Conservation (phyloP, 768 basidiomycete genomes). For the Tulasnella sp. region DNA sequence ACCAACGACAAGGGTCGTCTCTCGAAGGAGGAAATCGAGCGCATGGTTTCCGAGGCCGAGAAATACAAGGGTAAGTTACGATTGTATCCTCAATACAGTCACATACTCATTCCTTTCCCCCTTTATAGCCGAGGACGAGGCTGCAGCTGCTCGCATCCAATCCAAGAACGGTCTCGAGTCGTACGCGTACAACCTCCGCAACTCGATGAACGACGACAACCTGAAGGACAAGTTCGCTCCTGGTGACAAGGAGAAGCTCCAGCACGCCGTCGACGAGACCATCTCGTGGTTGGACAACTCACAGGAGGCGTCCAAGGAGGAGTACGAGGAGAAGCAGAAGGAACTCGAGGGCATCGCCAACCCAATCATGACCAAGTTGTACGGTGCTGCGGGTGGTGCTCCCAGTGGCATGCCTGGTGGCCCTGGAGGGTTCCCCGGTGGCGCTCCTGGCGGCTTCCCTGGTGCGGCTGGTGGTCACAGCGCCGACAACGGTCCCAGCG, state of each 20-base stretch:
- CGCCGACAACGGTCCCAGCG: conserved; percentile 28
- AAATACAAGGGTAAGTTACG: too few species aligned
- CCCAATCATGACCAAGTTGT: conserved; percentile 29
- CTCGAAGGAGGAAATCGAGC: conserved; percentile 42
- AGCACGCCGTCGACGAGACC: conserved; percentile 29
- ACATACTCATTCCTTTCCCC: background rate
- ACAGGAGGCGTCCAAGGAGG: conserved; percentile 33
- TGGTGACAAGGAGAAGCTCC: conserved; percentile 27
- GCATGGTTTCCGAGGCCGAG: conserved; percentile 45
- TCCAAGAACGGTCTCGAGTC: conserved; percentile 37
- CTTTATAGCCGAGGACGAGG: conserved; percentile 20
- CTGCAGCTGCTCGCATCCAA: conserved; percentile 25
- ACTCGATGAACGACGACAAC: conserved; percentile 30
- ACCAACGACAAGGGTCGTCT: conserved; percentile 38
- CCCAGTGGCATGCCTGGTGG: conserved; percentile 22
- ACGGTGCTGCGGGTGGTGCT: conserved; percentile 26
- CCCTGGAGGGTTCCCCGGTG: conserved; percentile 24
- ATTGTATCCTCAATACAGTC: too few species aligned
- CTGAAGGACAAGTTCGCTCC: conserved; percentile 32
- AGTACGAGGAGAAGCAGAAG: conserved; percentile 32
- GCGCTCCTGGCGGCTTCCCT: conserved; percentile 25
- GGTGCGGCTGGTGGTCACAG: conserved; percentile 21
- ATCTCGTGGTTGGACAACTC: conserved; percentile 31
- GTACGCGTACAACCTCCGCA: conserved; percentile 36
- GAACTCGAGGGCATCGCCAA: conserved; percentile 32